Conservation (phyloP, 1,139 yeast species). For the Scheffersomyces segobiensis region DNA sequence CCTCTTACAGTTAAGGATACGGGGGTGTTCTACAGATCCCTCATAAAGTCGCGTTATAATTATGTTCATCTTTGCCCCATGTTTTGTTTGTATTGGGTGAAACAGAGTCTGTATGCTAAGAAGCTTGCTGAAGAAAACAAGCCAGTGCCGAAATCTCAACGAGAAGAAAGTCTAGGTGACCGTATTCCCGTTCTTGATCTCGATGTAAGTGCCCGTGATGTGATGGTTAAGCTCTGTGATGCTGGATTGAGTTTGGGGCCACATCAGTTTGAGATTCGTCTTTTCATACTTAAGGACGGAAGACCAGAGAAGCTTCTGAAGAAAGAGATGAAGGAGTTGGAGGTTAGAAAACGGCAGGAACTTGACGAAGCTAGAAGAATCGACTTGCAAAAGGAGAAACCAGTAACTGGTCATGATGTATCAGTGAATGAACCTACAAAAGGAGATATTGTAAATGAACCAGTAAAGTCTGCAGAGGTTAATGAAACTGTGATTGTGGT, state of each 20-base stretch:
- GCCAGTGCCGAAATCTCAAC: slow-evolving; percentile 24
- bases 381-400: not conserved
- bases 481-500: not conserved
- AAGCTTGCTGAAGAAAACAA: slow-evolving; percentile 39
- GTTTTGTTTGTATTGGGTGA: slow-evolving; percentile 81
- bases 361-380: not conserved
- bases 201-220: slow-evolving; percentile 68
- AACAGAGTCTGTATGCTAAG: slow-evolving; percentile 50
- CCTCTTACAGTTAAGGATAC: slow-evolving; percentile 75
- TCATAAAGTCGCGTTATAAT: slow-evolving; percentile 71
- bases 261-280: slow-evolving; percentile 71
- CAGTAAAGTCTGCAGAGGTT: not conserved
- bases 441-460: not conserved
- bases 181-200: slow-evolving; percentile 45
- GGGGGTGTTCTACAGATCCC: slow-evolving; percentile 68
- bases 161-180: slow-evolving; percentile 25
- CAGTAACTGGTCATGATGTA: not conserved
- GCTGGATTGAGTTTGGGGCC: slow-evolving; percentile 76
- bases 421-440: not conserved
- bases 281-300: slow-evolving; percentile 83
- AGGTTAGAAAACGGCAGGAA: slow-evolving; percentile 2
- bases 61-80: slow-evolving; percentile 71
- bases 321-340: slow-evolving; percentile 22
- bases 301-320: slow-evolving; percentile 31
- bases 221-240: slow-evolving; percentile 87